These are phyloP conservation scores for Murraya koenigii DNA, from an alignment of 345 rosid species.

Conservation along the genomic window DNA sequence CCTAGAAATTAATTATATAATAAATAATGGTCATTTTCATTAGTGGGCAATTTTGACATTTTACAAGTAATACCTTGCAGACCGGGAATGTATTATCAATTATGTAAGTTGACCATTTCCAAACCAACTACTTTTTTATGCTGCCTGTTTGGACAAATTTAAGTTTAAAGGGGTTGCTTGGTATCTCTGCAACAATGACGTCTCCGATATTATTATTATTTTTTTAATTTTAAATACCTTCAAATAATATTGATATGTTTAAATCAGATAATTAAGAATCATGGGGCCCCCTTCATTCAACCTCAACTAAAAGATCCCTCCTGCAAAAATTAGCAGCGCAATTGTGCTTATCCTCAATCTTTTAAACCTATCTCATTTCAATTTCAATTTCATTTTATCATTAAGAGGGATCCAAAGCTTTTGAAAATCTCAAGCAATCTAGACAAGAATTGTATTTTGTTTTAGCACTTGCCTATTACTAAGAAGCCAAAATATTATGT, in stretches of 20 bases:
- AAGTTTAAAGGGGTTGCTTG: constrained; percentile 46
- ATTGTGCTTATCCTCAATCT: neutral
- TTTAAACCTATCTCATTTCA: too few relatives aligned
- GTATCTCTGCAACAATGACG: constrained; percentile 55
- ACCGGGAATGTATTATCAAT: constrained; percentile 24
- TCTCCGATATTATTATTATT: constrained; percentile 17
- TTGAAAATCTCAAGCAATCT: constrained; percentile 3
- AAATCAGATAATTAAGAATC: neutral
- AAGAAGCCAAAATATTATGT: constrained; percentile 2
- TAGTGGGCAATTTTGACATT: constrained; percentile 23
- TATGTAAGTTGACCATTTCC: constrained; percentile 46
- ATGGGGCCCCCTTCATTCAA: constrained; percentile 20
- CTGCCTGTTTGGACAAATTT: constrained; percentile 37
- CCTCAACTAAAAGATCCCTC: constrained; percentile 2
- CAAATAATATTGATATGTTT: neutral
- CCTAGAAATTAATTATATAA: neutral
- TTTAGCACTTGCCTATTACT: neutral
- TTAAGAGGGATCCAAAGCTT: constrained; percentile 10
- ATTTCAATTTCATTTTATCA: neutral
- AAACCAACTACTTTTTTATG: constrained; percentile 34
- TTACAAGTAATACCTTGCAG: constrained; percentile 27
- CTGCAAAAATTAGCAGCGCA: constrained; percentile 16
- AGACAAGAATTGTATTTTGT: neutral
- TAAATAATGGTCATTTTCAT: constrained; percentile 8
- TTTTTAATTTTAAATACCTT: constrained; percentile 1